Percentiles rank a stretch among this genome's conserved stretches.
phyloP scores from a whole-genome alignment of 495 filamentous ascomycete genomes.

The Trypethelium eluteriae region DNA sequence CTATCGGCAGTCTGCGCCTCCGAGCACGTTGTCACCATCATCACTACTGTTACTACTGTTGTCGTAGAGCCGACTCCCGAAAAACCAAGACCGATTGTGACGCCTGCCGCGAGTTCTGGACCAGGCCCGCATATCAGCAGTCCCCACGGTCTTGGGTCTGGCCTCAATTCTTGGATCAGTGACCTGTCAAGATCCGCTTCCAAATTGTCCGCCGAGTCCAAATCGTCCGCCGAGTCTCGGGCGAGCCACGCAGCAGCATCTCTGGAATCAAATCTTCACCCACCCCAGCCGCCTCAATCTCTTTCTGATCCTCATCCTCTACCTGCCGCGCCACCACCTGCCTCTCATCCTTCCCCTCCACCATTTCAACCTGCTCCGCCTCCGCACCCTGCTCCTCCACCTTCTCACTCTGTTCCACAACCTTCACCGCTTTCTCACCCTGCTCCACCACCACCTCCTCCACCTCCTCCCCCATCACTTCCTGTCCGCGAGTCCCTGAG shows the following conservation, averaged over 20 bases:
- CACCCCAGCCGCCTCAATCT: too few relatives aligned
- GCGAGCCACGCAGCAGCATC: too few relatives aligned
- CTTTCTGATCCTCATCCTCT: too few relatives aligned
- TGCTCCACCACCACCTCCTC: slow-evolving; percentile 1
- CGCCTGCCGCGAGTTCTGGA: neutral
- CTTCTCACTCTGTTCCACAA: neutral
- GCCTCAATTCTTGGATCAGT: too few relatives aligned
- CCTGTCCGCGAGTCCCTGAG: slow-evolving; percentile 59
- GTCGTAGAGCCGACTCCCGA: neutral
- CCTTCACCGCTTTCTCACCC: neutral
- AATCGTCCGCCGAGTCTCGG: too few relatives aligned
- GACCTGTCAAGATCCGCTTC: too few relatives aligned
- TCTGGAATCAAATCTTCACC: too few relatives aligned
- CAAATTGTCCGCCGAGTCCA: too few relatives aligned
- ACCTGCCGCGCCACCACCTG: too few relatives aligned
- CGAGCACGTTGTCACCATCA: neutral
- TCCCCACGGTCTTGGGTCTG: neutral
- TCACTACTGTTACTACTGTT: neutral
- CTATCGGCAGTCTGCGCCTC: neutral
- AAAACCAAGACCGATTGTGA: too few relatives aligned
- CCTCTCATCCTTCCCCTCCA: too few relatives aligned
- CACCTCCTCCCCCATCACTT: slow-evolving; percentile 33
- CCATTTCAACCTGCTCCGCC: too few relatives aligned
- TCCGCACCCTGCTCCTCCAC: neutral
- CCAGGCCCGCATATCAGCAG: neutral